Percentiles rank a stretch among this genome's conserved stretches.
Evolutionary conservation across 306 rosid species (phyloP).

Genomic region (Sphenostylis stenocarpa): DNA sequence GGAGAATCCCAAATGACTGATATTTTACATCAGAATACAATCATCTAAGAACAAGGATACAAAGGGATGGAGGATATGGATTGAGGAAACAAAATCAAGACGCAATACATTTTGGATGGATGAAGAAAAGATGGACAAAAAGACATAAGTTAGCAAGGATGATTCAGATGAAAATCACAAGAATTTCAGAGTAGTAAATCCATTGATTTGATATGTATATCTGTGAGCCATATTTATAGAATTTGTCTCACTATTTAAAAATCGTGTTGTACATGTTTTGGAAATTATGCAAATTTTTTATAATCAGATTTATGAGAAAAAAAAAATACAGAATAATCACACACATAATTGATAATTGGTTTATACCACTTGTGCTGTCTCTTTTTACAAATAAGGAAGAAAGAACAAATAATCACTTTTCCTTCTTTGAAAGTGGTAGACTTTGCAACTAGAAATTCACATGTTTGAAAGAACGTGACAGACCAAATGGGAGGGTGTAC

Average conservation of each 20-base stretch:
- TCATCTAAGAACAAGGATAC: slow-evolving; percentile 16
- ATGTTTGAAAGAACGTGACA: background rate
- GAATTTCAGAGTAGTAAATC: slow-evolving; percentile 13
- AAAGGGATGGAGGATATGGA: slow-evolving; percentile 9
- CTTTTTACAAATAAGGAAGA: background rate
- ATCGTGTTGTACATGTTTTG: slow-evolving; percentile 19
- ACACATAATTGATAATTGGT: too few species aligned
- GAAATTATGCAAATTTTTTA: too few species aligned
- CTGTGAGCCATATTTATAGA: slow-evolving; percentile 18
- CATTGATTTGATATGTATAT: slow-evolving; percentile 30
- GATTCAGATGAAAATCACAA: slow-evolving; percentile 19
- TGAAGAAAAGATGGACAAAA: background rate
- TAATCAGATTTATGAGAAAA: too few species aligned
- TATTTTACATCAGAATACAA: background rate
- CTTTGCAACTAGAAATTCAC: background rate
- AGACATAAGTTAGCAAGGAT: slow-evolving; percentile 12
- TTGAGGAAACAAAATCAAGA: slow-evolving; percentile 25
- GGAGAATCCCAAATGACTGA: slow-evolving; percentile 1
- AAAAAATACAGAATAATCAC: too few species aligned
- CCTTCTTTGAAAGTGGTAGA: background rate
- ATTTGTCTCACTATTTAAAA: slow-evolving; percentile 24
- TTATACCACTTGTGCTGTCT: slow-evolving; percentile 12
- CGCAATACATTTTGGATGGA: slow-evolving; percentile 18
- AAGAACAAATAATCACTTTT: slow-evolving; percentile 8
- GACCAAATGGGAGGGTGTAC: background rate